Evolutionary conservation across 1,139 yeast genomes (phyloP).

Genomic region (Zhuliangozyma blackwelliae): DNA sequence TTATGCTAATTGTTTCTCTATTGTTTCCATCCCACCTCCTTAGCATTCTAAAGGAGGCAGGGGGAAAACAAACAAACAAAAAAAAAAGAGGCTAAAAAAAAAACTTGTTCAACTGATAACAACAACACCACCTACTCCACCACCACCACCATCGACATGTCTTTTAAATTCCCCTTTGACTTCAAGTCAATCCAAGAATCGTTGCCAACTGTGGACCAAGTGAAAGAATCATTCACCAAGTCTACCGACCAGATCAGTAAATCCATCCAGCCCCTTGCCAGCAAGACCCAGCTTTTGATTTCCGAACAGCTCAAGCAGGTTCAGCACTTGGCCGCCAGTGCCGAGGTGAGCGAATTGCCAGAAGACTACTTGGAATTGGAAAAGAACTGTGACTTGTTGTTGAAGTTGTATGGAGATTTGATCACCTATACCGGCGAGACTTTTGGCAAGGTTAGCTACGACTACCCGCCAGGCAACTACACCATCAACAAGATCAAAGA

Average conservation of each 20-base stretch:
- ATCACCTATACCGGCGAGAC: conserved; percentile 55
- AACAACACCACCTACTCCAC: too few species aligned
- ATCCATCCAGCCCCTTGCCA: conserved; percentile 41
- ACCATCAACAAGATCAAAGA: conserved; percentile 44
- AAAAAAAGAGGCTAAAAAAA: too few species aligned
- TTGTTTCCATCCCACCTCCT: too few species aligned
- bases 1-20: too few species aligned
- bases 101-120: too few species aligned
- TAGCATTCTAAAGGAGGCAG: too few species aligned
- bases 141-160: conserved; percentile 25
- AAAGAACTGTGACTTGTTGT: conserved; percentile 58
- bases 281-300: conserved; percentile 37
- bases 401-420: conserved; percentile 56
- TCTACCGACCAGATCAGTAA: conserved; percentile 39
- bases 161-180: conserved; percentile 49
- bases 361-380: conserved; percentile 67
- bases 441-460: conserved; percentile 63
- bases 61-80: too few species aligned
- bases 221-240: conserved; percentile 35
- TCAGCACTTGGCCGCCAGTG: conserved; percentile 35
- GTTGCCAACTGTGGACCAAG: conserved; percentile 36
- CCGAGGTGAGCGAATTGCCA: conserved; percentile 61
- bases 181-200: conserved; percentile 47
- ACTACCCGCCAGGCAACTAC: conserved; percentile 66
- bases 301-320: conserved; percentile 40